Base-by-base conservation (phyloP, 2,329 filamentous ascomycete species). In the Alternaria hordeiaustralica region DNA sequence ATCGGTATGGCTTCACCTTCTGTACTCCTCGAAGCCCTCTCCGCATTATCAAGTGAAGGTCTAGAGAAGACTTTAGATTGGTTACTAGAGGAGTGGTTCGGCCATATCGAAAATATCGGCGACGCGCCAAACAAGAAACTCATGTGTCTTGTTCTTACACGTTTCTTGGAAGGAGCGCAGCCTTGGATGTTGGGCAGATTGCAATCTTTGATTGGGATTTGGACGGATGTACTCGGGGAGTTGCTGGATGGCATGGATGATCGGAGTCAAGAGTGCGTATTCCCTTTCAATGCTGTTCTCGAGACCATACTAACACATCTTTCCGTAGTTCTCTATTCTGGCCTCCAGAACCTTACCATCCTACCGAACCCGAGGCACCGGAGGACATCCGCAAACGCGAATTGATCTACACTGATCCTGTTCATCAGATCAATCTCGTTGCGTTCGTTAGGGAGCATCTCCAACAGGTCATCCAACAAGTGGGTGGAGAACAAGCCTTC, bases 121-220 rank as follows among this genome's bases (percentile, higher is more conserved):
- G 87, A 91, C 68, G 81, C 87, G 1, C 85, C 87, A 21, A 84
- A 87, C 10, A 87, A 89, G 72, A 96, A 96, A 79, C 84, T 96
- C 18, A 91, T 90, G 67, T 87, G 90, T 25, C 83, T 96, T 5
- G 91, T 88, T 0, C 83, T 95, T 13, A 94, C 92, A 1, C 87
- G 90, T 4, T 82, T 96, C 2, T 81, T 93, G 12, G 90, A 93
- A 75, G 84, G 90, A 2, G 84, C 85, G 0, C 84, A 86, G 25
- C 74, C 87, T 0, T 85, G 91, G 58, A 84, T 88, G 3, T 80
- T 93, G 5, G 74, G 78, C 2, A 86, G 84, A 41, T 82, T 96
- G 59, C 92, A 96, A 77, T 90, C 90, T 72, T 89, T 92, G 71
- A 88, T 96, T 72, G 85, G 85, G 1, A 86, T 94, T 81, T 96